These are phyloP conservation scores for Candida adriatica DNA, from an alignment of 805 yeast species.

Conservation along the genomic window DNA sequence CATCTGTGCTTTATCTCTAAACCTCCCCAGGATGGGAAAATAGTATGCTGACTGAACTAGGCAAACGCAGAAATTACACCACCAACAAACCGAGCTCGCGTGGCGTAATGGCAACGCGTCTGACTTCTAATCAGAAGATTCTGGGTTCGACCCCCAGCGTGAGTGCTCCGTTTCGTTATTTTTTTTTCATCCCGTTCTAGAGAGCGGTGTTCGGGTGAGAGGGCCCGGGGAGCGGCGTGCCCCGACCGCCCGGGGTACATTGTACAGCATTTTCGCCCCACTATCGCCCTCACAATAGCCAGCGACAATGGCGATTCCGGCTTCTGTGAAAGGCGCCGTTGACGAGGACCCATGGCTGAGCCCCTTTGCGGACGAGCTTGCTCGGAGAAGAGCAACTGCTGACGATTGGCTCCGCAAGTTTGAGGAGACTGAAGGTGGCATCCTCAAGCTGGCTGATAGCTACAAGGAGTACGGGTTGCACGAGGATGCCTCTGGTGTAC, in stretches of 20 bases:
- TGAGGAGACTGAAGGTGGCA: conserved; percentile 53
- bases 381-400: conserved; percentile 60
- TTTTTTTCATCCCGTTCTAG: conserved; percentile 1
- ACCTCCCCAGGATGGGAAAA: no score
- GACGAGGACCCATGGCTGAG: conserved; percentile 81
- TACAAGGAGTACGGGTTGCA: conserved; percentile 76
- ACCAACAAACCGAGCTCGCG: conserved; percentile 32
- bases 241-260: not conserved
- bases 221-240: not conserved
- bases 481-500: conserved; percentile 39
- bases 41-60: not conserved
- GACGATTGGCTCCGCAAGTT: conserved; percentile 55
- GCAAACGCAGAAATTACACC: not conserved
- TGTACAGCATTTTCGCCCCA: not conserved
- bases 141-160: conserved; percentile 52
- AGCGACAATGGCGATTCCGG: conserved; percentile 9
- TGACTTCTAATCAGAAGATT: conserved; percentile 49
- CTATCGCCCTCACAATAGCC: no score
- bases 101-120: conserved; percentile 54
- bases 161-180: conserved; percentile 31
- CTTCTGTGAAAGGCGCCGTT: conserved; percentile 40
- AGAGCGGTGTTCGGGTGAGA: not conserved
- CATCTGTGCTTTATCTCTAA: no score
- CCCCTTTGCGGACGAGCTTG: conserved; percentile 65
- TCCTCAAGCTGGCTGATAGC: conserved; percentile 66